Conservation (phyloP, 257 asterid genomes). For the Ilex aquifolium region DNA sequence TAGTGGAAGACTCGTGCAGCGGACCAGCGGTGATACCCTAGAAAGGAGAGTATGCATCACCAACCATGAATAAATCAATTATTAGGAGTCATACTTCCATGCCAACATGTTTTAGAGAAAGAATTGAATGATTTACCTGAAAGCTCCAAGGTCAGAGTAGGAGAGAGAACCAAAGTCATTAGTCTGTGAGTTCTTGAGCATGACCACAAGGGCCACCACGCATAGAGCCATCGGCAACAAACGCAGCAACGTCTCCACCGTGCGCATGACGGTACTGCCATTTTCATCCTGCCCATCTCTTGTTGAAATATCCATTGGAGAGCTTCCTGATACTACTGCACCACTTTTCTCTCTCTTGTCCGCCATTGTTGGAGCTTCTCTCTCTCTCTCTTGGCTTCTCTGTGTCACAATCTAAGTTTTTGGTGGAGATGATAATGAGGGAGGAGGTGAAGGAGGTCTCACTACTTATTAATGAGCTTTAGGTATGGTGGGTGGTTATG, state of each 20-base stretch:
- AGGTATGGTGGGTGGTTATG: constrained; percentile 31
- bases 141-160: constrained; percentile 77
- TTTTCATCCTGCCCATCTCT: constrained; percentile 21
- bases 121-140: constrained; percentile 33
- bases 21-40: too few relatives aligned
- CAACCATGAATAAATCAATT: too few relatives aligned
- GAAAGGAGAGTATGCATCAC: too few relatives aligned
- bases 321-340: constrained; percentile 4
- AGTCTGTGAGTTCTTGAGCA: constrained; percentile 76
- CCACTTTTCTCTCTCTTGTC: constrained; percentile 24
- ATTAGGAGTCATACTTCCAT: too few relatives aligned
- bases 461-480: constrained; percentile 30
- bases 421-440: background rate
- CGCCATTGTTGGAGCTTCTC: constrained; percentile 3
- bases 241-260: constrained; percentile 80
- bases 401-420: too few relatives aligned
- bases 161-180: constrained; percentile 66
- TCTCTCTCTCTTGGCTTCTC: background rate
- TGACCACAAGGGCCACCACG: constrained; percentile 63
- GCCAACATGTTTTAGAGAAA: too few relatives aligned
- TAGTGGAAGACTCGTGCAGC: too few relatives aligned
- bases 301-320: constrained; percentile 24
- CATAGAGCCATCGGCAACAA: constrained; percentile 64
- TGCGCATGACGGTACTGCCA: constrained; percentile 57
- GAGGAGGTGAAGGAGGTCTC: background rate